A percentile compares a stretch with the other conserved stretches of the same genome.
Evolutionary conservation across 306 rosid genomes (phyloP).

Genomic region (Vigna angularis): DNA sequence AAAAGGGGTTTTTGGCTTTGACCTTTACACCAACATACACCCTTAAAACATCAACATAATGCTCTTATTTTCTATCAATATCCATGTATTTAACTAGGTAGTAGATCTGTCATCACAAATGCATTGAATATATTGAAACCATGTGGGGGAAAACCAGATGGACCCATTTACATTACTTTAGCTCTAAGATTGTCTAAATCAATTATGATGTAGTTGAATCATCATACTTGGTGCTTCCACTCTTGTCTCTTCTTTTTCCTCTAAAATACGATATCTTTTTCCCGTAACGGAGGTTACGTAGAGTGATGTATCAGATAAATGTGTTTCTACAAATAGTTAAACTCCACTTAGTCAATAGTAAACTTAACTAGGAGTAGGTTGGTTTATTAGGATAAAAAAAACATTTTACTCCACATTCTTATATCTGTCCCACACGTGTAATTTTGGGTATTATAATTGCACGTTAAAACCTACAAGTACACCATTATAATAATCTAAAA

Average conservation of each 20-base stretch:
- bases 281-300: neutral
- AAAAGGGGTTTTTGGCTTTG: constrained; percentile 18
- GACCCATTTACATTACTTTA: constrained; percentile 50
- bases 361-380: constrained; percentile 27
- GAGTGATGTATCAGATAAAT: constrained; percentile 19
- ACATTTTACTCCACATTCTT: neutral
- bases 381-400: neutral
- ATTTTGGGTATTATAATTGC: constrained; percentile 21
- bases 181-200: constrained; percentile 44
- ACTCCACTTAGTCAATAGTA: constrained; percentile 33
- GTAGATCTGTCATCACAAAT: constrained; percentile 41
- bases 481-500: constrained; percentile 23
- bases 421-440: constrained; percentile 21
- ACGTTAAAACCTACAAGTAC: neutral
- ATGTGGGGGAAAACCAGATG: constrained; percentile 40
- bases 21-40: constrained; percentile 34
- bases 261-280: neutral
- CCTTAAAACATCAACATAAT: constrained; percentile 15
- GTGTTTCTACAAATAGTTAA: constrained; percentile 31
- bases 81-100: constrained; percentile 34
- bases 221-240: constrained; percentile 43
- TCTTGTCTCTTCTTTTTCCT: neutral
- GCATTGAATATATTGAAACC: constrained; percentile 41
- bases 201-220: constrained; percentile 48
- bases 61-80: constrained; percentile 2